A percentile compares a stretch with the other conserved stretches of the same genome.
phyloP scores from a whole-genome alignment of 2,329 filamentous ascomycete genomes.

The Macrophomina tecta region DNA sequence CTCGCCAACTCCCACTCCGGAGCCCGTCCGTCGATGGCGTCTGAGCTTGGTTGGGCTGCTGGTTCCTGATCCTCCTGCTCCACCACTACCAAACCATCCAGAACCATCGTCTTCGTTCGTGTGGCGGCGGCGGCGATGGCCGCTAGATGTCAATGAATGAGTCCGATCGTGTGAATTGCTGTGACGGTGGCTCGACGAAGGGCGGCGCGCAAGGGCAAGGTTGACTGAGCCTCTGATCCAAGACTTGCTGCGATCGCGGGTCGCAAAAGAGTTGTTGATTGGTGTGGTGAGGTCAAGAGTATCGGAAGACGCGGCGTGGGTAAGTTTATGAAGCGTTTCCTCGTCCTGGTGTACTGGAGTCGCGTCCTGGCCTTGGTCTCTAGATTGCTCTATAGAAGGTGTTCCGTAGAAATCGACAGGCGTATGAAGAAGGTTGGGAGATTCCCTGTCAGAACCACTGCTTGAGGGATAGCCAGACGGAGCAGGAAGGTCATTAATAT shows the following conservation, averaged over 20 bases:
- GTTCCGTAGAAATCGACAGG: conserved; percentile 4
- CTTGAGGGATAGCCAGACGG: conserved; percentile 1
- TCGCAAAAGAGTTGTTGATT: conserved; percentile 28
- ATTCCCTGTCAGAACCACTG: conserved; percentile 9
- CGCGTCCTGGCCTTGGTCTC: not conserved
- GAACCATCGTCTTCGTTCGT: conserved; percentile 24
- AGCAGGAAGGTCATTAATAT: conserved; percentile 27
- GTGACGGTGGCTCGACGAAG: conserved; percentile 18
- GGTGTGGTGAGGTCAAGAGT: conserved; percentile 29
- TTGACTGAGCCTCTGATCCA: conserved; percentile 46
- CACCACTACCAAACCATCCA: conserved; percentile 21
- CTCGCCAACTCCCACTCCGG: conserved; percentile 9
- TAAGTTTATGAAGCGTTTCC: not conserved
- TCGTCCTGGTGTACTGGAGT: not conserved
- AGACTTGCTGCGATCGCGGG: conserved; percentile 40
- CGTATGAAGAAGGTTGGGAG: conserved; percentile 1
- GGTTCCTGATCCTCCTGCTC: conserved; percentile 1
- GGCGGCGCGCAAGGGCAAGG: conserved; percentile 40
- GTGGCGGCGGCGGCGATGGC: conserved; percentile 13
- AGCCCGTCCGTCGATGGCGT: conserved; percentile 17
- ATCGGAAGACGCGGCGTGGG: conserved; percentile 13
- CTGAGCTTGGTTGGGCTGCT: conserved; percentile 19
- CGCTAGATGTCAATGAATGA: conserved; percentile 20
- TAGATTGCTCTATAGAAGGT: not conserved
- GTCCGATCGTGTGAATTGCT: conserved; percentile 19